A percentile compares a stretch with the other conserved stretches of the same genome.
phyloP scores from a whole-genome alignment of 768 basidiomycete genomes.

The Atractiella rhizophila region DNA sequence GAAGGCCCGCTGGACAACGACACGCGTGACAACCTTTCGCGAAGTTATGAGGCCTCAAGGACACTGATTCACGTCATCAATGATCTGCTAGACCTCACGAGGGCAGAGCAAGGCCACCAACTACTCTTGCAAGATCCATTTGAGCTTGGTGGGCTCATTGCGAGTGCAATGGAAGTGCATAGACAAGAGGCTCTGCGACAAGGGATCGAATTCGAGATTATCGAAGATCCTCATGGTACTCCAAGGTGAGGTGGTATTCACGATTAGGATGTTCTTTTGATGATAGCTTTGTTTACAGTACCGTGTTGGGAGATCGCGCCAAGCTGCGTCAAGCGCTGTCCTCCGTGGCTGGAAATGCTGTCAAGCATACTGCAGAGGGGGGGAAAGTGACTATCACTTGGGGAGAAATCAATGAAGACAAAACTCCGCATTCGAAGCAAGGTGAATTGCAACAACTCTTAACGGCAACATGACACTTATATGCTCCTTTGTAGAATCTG shows the following conservation, averaged over 20 bases:
- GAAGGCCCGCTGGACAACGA: slow-evolving; percentile 46
- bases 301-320: slow-evolving; percentile 39
- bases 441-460: no score
- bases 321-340: slow-evolving; percentile 45
- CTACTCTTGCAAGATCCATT: slow-evolving; percentile 55
- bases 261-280: no score
- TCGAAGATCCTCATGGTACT: slow-evolving; percentile 26
- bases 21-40: slow-evolving; percentile 44
- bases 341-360: slow-evolving; percentile 19
- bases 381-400: slow-evolving; percentile 41
- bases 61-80: slow-evolving; percentile 59
- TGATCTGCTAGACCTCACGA: slow-evolving; percentile 54
- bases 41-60: slow-evolving; percentile 51
- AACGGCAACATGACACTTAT: no score
- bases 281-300: no score
- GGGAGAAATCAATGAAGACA: slow-evolving; percentile 43
- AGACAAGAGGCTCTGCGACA: slow-evolving; percentile 39
- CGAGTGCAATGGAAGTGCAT: slow-evolving; percentile 39
- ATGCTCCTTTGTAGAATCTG: no score
- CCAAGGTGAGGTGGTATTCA: no score
- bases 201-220: slow-evolving; percentile 34
- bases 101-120: slow-evolving; percentile 47
- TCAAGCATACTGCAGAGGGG: slow-evolving; percentile 43
- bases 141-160: slow-evolving; percentile 34
- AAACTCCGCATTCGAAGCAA: no score